These are phyloP conservation scores for Nicotiana knightiana DNA, from an alignment of 257 asterid species.

Conservation along the genomic window DNA sequence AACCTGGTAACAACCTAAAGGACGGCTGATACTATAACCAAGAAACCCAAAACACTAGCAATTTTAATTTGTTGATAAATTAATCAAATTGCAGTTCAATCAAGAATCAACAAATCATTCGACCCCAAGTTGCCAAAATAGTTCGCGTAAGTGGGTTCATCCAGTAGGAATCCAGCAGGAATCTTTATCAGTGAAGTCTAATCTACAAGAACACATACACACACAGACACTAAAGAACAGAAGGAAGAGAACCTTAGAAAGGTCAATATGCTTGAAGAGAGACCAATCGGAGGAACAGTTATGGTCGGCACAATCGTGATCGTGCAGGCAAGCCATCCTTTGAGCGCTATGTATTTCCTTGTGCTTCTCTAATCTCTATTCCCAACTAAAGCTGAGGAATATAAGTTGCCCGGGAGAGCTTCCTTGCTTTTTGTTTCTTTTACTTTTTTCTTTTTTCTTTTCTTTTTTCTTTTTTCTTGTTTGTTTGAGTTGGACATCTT, in stretches of 20 bases:
- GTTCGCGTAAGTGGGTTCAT: background rate
- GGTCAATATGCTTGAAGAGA: conserved; percentile 84
- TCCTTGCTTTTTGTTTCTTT: background rate
- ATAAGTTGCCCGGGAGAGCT: background rate
- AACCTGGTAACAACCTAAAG: background rate
- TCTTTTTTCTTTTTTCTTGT: background rate
- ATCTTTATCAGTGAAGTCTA: background rate
- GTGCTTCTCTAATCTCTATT: background rate
- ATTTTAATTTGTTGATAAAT: background rate
- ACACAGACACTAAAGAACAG: background rate
- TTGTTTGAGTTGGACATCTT: background rate
- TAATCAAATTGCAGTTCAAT: background rate
- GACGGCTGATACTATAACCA: background rate
- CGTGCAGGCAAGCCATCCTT: conserved; percentile 67
- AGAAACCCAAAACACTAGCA: background rate
- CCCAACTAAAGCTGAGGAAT: background rate
- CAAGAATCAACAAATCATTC: background rate
- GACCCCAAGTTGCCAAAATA: background rate
- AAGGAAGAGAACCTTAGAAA: conserved; percentile 52
- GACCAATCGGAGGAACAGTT: conserved; percentile 91
- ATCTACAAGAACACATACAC: background rate
- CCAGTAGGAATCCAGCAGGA: background rate
- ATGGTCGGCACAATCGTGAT: conserved; percentile 96
- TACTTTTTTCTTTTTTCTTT: background rate
- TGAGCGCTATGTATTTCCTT: background rate